phyloP scores from a whole-genome alignment of 1,284 basidiomycete species.

The Malassezia caprae region DNA sequence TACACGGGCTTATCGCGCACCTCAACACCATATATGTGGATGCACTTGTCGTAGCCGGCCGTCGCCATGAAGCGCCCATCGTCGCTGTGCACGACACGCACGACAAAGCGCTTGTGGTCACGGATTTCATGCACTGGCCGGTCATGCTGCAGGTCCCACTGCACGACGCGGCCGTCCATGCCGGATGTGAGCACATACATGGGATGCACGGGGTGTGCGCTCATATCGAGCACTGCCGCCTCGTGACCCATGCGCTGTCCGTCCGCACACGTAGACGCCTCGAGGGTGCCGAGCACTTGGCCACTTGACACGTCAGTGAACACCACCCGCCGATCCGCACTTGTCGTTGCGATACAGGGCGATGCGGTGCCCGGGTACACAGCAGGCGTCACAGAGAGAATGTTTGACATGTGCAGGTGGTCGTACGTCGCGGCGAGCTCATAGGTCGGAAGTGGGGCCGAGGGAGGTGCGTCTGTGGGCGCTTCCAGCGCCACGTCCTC shows the following conservation, averaged over 20 bases:
- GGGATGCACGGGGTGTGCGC: constrained; percentile 25
- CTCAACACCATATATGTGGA: constrained; percentile 27
- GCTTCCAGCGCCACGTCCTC: constrained; percentile 19
- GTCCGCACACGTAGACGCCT: constrained; percentile 2
- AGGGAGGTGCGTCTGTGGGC: background rate
- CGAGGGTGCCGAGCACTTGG: constrained; percentile 31
- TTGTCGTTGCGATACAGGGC: constrained; percentile 23
- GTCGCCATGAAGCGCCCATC: constrained; percentile 33
- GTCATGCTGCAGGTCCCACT: constrained; percentile 31
- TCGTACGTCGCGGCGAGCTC: constrained; percentile 19
- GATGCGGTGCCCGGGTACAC: constrained; percentile 6
- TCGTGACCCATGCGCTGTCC: constrained; percentile 20
- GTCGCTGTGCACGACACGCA: constrained; percentile 24
- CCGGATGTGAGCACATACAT: constrained; percentile 31
- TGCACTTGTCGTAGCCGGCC: constrained; percentile 35
- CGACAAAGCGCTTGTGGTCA: constrained; percentile 37
- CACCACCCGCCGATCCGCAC: constrained; percentile 34
- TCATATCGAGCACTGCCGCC: constrained; percentile 32
- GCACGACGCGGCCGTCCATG: constrained; percentile 36
- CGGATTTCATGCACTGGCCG: constrained; percentile 25
- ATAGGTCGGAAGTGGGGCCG: constrained; percentile 7
- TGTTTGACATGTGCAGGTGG: constrained; percentile 34
- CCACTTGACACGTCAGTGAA: constrained; percentile 26
- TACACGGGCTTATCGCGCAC: constrained; percentile 16
- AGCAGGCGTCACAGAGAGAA: constrained; percentile 27